Conservation (phyloP, 495 filamentous ascomycete genomes). For the Tuber umbilicatum region DNA sequence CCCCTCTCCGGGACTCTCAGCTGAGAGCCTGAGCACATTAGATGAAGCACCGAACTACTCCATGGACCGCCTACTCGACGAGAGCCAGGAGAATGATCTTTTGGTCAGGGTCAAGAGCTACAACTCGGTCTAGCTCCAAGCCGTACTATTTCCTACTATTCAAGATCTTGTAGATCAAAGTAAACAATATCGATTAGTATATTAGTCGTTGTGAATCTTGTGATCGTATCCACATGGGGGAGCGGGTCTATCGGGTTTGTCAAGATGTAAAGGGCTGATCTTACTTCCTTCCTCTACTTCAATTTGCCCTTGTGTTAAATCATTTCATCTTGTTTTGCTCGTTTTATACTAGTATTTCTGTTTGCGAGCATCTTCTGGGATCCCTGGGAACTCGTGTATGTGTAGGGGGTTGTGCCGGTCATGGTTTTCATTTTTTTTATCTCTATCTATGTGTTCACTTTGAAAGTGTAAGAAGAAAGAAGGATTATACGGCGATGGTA, state of each 20-base stretch:
- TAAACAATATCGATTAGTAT: neutral
- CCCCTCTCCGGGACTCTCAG: neutral
- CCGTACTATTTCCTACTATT: neutral
- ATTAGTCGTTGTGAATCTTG: no score
- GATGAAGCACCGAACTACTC: neutral
- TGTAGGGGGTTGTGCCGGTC: neutral
- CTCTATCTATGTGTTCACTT: neutral
- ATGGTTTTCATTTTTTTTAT: neutral
- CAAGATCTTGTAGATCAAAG: neutral
- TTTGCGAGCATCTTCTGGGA: neutral
- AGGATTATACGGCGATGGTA: neutral
- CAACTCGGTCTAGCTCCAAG: neutral
- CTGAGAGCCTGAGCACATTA: neutral
- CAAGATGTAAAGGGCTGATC: neutral
- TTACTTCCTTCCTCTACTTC: neutral
- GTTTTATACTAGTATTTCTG: neutral
- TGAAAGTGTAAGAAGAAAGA: neutral
- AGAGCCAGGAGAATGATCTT: neutral
- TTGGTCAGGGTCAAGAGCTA: neutral
- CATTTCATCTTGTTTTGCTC: neutral
- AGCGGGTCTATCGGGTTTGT: neutral
- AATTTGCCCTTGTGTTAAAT: neutral
- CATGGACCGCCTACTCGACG: neutral
- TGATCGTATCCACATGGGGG: neutral
- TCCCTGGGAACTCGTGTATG: neutral